Evolutionary conservation across 2,329 filamentous ascomycete species (phyloP), one percentile per base, ranked within the genome.

Genomic region (Stemphylium beticola): DNA sequence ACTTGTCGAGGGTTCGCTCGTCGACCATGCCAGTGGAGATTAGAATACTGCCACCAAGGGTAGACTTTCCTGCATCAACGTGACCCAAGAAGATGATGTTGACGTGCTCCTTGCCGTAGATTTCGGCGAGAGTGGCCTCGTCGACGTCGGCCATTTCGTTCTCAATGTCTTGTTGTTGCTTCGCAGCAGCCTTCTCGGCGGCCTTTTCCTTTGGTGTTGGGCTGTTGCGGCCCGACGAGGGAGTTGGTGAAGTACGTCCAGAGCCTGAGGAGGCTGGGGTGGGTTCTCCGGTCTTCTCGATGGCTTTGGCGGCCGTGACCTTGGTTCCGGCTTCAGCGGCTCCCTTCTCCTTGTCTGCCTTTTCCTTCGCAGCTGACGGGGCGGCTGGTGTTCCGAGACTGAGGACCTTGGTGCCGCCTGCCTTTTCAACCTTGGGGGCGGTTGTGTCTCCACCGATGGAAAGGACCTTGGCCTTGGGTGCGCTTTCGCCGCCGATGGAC

Each of bases 21-120:
- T 99, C 96, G n/a, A 99, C 95, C 95, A 98, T 99, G 57, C 95
- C 95, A 4, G 93, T 97, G 47, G 87, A 87, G 76, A 95, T 96
- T 12, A 99, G 83, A 60, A 99, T 96, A 47, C 91, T 91, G 45
- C 95, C 95, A 73, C 95, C 95, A 5, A 99, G 83, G 3, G 95
- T 99, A 34, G 92, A 97, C 81, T 99, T 99, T 67, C 95, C 95
- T 47, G 95, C 95, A 81, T 99, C 95, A 68, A 99, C 96, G 83
- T 99, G 95, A 46, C 95, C 93, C 72, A 98, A 90, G 79, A 98
- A 97, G 63, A 98, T 96, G 66, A 99, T 89, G 78, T 99, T 99
- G 70, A 99, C 83, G 67, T 89, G 87, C 73, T 89, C 92, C 77
- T 98, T 97, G 74, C 95, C 95, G 76, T 95, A 99, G 58, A 99